Evolutionary conservation across 1,284 basidiomycete species (phyloP), one percentile per base, ranked within the genome.

Genomic region (Sporisorium scitamineum): DNA sequence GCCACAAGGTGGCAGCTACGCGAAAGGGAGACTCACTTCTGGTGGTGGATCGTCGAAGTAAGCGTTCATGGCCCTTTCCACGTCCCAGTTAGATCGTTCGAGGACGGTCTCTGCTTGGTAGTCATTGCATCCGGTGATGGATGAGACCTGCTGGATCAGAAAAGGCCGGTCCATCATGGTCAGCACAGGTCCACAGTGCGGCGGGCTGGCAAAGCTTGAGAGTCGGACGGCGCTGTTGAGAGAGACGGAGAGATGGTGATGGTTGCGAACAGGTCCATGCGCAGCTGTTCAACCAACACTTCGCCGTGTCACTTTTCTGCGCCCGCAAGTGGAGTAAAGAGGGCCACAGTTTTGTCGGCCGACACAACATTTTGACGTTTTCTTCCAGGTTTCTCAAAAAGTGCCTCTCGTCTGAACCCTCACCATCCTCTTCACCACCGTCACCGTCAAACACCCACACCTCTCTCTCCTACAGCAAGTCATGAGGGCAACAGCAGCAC

Each of bases 41-140:
- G 72, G 72, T 44, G 72, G 72, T n/a, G 70, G 70, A 50, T 72
- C 60, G 32, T 77, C 74, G n/a, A 73, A 77, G 26, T 63, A 69
- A 0, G 70, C 55, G 39, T 77, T 77, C 37, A 77, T 48, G 2
- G 74, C 74, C 16, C 70, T 48, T 22, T 77, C 70, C 7, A 64
- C 37, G 14, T 72, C 59, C 67, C 67, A 66, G 13, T 70, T 60
- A 26, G 42, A 70, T 20, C 70, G 47, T 53, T 71, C 65, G 2
- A 77, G 62, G 18, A 77, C 62, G 11, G 58, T 14, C 14, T 39
- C 34, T 2, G 74, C 74, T 24, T 67, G 70, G 32, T 54, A 66
- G 16, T 69, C 62, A 45, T 63, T 70, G 53, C 70, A 77, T 34
- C 70, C 74, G 2, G 74, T 72, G 60, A 77, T 66, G 24, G 62